phyloP scores from a whole-genome alignment of 805 yeast genomes.

The Millerozyma acaciae region DNA sequence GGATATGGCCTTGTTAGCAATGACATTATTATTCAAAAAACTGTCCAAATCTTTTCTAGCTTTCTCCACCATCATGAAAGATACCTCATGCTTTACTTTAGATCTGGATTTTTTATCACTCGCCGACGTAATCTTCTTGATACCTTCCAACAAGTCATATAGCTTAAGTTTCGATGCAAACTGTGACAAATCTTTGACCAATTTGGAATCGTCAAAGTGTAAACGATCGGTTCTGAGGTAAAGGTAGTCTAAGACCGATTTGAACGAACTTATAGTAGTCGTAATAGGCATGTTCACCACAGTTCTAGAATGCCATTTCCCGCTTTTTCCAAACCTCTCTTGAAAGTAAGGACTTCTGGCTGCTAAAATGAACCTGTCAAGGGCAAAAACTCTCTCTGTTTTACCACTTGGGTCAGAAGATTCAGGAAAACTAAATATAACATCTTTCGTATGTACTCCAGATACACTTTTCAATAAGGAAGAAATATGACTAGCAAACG shows the following conservation, averaged over 20 bases:
- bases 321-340: constrained; percentile 15
- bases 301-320: constrained; percentile 17
- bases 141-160: constrained; percentile 31
- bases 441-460: constrained; percentile 27
- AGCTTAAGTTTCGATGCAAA: constrained; percentile 33
- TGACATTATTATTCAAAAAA: constrained; percentile 23
- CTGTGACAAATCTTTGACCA: constrained; percentile 17
- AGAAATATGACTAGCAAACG: constrained; percentile 69
- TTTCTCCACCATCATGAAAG: constrained; percentile 27
- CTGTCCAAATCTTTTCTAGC: constrained; percentile 31
- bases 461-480: constrained; percentile 31
- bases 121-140: constrained; percentile 24
- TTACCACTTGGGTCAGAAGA: constrained; percentile 11
- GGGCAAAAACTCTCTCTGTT: constrained; percentile 13
- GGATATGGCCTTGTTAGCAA: constrained; percentile 13
- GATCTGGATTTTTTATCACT: constrained; percentile 18
- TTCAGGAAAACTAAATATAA: constrained; percentile 22
- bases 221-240: constrained; percentile 30
- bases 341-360: constrained; percentile 28
- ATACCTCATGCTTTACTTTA: constrained; percentile 28
- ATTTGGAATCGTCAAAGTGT: constrained; percentile 18
- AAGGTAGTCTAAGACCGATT: constrained; percentile 23
- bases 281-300: constrained; percentile 15
- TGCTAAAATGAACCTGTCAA: constrained; percentile 32
- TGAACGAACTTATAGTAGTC: constrained; percentile 17